Evolutionary conservation across 768 basidiomycete species (phyloP), one percentile per base, ranked within the genome.

Genomic region (Psilocybe azurescens): DNA sequence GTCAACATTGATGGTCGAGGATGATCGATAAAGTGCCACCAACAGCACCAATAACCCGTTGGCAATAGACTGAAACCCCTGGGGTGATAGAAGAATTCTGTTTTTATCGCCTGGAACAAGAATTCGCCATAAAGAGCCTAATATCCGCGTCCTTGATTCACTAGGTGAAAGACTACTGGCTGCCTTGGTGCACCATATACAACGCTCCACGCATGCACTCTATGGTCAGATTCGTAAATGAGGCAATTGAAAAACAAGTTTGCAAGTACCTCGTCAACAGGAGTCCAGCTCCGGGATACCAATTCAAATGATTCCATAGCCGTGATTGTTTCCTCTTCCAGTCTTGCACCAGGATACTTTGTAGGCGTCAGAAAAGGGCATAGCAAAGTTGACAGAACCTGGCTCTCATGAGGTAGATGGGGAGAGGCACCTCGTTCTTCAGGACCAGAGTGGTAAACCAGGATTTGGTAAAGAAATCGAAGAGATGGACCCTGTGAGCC

Each of bases 121-220:
- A 69, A 84, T 68, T 66, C 78, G 70, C 64, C 81, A 81, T 3
- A 92, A 75, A 9, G 75, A 73, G 9, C 77, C 78, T 16, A 91
- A 66, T 28, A 89, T 76, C 20, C 86, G 81, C 8, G 79, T 77
- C 16, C 86, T 80, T 53, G 82, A 73, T 16, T 66, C 66, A 47
- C 61, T 62, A 7, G 81, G 77, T 6, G 75, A 64, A 44, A 77
- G 74, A 18, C 79, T 77, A 6, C 79, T 72, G 1, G 85, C 85
- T 8, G 89, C 89, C 64, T 83, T 84, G 65, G 86, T 86, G 68
- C 89, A 91, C 91, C 91, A 93, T 32, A 89, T 63, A 65, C 82
- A 85, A 28, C 90, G 84, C 61, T 86, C 86, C 9, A 89, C 76
- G 56, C 81, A 83, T 24, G 73, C 77, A 65, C 81, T 69, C 77